Percentiles rank a stretch among this genome's conserved stretches.
Evolutionary conservation across 305 asterid species (phyloP).

Genomic region (Solanum chacoense): DNA sequence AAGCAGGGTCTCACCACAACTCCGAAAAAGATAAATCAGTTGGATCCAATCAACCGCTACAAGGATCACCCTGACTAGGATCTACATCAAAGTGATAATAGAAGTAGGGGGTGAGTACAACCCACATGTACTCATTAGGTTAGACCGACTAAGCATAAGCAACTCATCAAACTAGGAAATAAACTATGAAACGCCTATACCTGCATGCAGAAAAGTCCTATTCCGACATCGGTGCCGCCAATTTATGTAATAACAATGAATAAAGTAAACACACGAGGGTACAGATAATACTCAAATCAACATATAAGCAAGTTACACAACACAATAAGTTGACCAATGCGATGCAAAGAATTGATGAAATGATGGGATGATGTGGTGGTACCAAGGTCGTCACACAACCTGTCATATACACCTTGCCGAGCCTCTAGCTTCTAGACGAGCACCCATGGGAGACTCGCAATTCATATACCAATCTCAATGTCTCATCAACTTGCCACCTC

Average conservation of each 20-base stretch:
- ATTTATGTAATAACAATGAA: background rate
- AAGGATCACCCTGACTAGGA: background rate
- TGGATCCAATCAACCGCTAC: background rate
- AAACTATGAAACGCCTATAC: background rate
- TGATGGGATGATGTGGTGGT: background rate
- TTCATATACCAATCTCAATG: background rate
- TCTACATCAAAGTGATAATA: background rate
- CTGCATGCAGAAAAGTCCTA: background rate
- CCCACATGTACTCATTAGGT: background rate
- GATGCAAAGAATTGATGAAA: background rate
- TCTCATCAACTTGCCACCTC: background rate
- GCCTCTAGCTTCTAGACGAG: background rate
- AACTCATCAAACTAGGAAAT: background rate
- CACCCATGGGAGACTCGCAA: background rate
- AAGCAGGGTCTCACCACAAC: background rate
- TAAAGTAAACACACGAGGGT: background rate
- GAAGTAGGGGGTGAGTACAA: background rate
- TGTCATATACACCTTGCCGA: background rate
- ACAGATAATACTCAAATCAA: background rate
- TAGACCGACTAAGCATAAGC: background rate
- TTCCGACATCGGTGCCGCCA: accelerated
- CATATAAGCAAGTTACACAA: background rate
- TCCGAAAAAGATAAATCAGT: background rate
- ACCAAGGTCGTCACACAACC: background rate
- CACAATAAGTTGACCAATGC: background rate